Base-by-base conservation (phyloP, 352 stramenopile species). In the Phytopythium litorale region DNA sequence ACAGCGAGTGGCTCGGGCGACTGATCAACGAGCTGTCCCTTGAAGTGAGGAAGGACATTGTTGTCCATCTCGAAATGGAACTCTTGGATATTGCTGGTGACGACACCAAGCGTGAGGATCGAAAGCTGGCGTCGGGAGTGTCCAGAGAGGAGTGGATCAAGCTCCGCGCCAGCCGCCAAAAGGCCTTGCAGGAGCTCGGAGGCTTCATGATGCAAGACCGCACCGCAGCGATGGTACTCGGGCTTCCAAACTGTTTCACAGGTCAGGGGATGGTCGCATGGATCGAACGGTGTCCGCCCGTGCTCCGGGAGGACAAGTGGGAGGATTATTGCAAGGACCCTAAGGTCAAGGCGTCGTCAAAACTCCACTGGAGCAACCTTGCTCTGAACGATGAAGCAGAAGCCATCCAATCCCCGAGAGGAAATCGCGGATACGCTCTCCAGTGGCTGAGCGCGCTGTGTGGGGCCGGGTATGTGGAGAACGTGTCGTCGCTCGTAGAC, bases 201-300 rank as follows among this genome's bases (percentile, higher is more conserved):
- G 70, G 65, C 1, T 89, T 86, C 43, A 84, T 91, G 37, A 79
- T 84, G 59, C 64, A 76, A 40, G 72, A 88, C 25, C 78, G 77
- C 46, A 75, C 72, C 13, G 84, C 38, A 19, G 49, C 65, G 4
- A 45, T 81, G 0, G 56, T 81, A 16, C 32, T 87, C 25, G 65
- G 56, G 3, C 60, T 81, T 8, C 65, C 76, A 15, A 73, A 64
- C 9, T 87, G 74, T 35, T 87, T 91, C 38, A 87, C 79, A 1
- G 82, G 82, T 6, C 73, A 87, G 60, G 82, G 79, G 2, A 84
- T 91, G 61, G 61, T 88, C 30, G 70, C 67, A 38, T 91, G 82
- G 82, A 84, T 91, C 21, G 53, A 73, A 13, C 72, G 79, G 9
- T 51, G 21, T 1, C 75, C 81, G 13, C 9, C 62, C 12, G 62